Base-by-base conservation (phyloP, 495 filamentous ascomycete species). In the Penicillium robsamsonii region DNA sequence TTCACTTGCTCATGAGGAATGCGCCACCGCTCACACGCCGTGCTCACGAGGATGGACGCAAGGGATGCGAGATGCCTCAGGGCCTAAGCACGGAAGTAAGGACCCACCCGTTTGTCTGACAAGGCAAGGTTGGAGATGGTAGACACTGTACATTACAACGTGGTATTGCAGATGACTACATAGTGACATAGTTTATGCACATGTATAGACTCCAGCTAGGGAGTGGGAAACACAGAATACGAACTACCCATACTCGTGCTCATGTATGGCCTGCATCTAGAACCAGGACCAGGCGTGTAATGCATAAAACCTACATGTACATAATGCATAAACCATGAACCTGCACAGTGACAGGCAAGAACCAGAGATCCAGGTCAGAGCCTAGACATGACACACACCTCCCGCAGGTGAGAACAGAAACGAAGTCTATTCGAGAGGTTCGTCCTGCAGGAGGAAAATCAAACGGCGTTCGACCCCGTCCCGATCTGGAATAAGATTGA, bases 41-140 rank as follows among this genome's bases (percentile, higher is more conserved):
- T 58, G 54, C 49, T 67, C 67, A 70, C 62, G 62, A 68, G 67
- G 53, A 55, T 48, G 35, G 22, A 63, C 50, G 69, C 65, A 72
- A 70, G 69, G 69, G 69, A 57, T 46, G 30, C 20, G 25, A 20
- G 31, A 44, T 24, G 45, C 3, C 30, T 24, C 40, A 33, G 38
- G n/a, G 46, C 54, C 38, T 38, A 42, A 31, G 46, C 47, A 22
- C 49, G 49, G 33, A 40, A 41, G 49, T 22, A 42, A 52, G 30
- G 57, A 60, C 49, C 57, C 61, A 57, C 54, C 17, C 20, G 44
- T 40, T 38, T 52, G 43, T 50, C 46, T 49, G 30, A 55, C 52
- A 31, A 52, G 55, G 60, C 57, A 63, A 56, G 60, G 51, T 31
- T 25, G 7, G 13, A n/a, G 25, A 44, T 22, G 8, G 22, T 22